phyloP scores from a whole-genome alignment of 352 stramenopile genomes.

The Pythium guiyangense region DNA sequence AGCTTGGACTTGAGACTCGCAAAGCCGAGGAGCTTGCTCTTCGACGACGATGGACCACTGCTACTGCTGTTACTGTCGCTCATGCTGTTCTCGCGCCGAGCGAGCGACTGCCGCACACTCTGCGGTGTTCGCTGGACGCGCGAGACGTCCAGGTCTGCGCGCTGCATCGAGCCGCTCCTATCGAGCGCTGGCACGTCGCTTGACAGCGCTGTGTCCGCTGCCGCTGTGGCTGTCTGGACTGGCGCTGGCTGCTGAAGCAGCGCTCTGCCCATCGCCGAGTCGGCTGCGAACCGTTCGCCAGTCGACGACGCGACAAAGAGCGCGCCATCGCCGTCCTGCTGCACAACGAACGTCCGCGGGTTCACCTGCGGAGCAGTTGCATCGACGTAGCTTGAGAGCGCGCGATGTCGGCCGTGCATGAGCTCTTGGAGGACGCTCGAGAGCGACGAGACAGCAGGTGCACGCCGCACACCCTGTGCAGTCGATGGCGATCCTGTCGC shows the following conservation, averaged over 20 bases:
- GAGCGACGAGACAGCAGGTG: slow-evolving; percentile 37
- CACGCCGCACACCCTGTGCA: background rate
- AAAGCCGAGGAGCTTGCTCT: slow-evolving; percentile 10
- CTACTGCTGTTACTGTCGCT: background rate
- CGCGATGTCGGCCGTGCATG: slow-evolving; percentile 32
- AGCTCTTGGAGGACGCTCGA: slow-evolving; percentile 46
- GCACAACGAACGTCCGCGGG: slow-evolving; percentile 30
- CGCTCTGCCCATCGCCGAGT: slow-evolving; percentile 46
- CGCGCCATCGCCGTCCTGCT: slow-evolving; percentile 29
- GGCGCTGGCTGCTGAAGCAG: slow-evolving; percentile 23
- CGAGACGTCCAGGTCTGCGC: slow-evolving; percentile 32
- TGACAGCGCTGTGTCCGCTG: too few species aligned
- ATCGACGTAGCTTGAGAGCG: slow-evolving; percentile 37
- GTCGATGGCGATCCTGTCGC: background rate
- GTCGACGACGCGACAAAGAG: slow-evolving; percentile 36
- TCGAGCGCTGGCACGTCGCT: background rate
- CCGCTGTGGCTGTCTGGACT: background rate
- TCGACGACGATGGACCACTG: background rate
- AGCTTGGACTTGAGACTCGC: slow-evolving; percentile 15
- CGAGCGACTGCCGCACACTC: slow-evolving; percentile 8
- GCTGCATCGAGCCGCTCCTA: slow-evolving; percentile 11
- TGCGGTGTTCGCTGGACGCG: slow-evolving; percentile 8
- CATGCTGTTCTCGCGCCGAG: slow-evolving; percentile 4
- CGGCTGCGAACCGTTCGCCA: slow-evolving; percentile 33
- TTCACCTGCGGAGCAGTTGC: slow-evolving; percentile 27